phyloP scores from a whole-genome alignment of 805 yeast species.

The Phaffomyces thermotolerans region DNA sequence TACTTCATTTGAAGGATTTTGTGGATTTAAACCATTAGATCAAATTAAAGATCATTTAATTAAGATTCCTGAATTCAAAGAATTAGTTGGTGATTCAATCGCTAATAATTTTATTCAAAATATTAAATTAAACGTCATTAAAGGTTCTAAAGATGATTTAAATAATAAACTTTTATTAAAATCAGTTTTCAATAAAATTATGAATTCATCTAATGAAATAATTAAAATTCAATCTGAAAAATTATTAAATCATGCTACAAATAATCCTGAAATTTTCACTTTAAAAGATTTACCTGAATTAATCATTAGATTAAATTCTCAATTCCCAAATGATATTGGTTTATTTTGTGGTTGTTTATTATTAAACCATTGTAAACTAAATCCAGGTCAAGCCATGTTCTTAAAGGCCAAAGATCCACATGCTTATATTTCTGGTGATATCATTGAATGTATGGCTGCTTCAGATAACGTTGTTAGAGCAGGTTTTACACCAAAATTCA shows the following conservation, averaged over 20 bases:
- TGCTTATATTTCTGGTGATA: slow-evolving; percentile 95
- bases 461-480: slow-evolving; percentile 97
- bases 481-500: slow-evolving; percentile 98
- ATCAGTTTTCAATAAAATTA: slow-evolving; percentile 69
- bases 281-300: slow-evolving; percentile 56
- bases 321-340: slow-evolving; percentile 92
- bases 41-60: slow-evolving; percentile 64
- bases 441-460: slow-evolving; percentile 99
- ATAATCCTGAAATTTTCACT: slow-evolving; percentile 50
- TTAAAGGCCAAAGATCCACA: slow-evolving; percentile 96
- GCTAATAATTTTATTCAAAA: slow-evolving; percentile 46
- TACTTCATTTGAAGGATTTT: slow-evolving; percentile 93
- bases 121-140: slow-evolving; percentile 23
- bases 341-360: slow-evolving; percentile 91
- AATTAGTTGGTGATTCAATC: slow-evolving; percentile 57
- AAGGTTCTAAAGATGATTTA: slow-evolving; percentile 45
- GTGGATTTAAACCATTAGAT: slow-evolving; percentile 90
- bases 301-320: slow-evolving; percentile 69
- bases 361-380: slow-evolving; percentile 77
- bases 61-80: slow-evolving; percentile 69
- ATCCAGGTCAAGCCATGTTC: slow-evolving; percentile 93
- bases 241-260: slow-evolving; percentile 58
- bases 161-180: slow-evolving; percentile 62
- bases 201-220: slow-evolving; percentile 66
- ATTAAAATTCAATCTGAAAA: slow-evolving; percentile 52